phyloP scores from a whole-genome alignment of 139 green algal genomes.

The Pleodorina starrii region DNA sequence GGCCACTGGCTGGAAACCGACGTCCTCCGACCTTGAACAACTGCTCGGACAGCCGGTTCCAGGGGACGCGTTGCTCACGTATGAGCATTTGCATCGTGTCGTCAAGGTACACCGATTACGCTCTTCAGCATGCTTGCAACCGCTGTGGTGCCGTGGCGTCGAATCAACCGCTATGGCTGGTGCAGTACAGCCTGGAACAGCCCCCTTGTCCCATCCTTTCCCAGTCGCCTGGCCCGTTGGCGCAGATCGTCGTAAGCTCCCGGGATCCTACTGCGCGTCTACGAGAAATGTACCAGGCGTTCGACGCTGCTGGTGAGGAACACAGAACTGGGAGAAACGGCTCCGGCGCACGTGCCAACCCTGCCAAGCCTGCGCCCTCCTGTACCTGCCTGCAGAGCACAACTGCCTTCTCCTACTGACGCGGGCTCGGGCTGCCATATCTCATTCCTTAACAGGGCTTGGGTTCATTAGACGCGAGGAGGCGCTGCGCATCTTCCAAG shows the following conservation, averaged over 20 bases:
- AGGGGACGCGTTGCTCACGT: background rate
- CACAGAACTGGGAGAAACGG: too few relatives aligned
- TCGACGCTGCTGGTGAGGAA: background rate
- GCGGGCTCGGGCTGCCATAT: background rate
- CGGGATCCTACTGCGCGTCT: background rate
- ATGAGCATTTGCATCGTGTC: background rate
- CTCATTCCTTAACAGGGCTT: background rate
- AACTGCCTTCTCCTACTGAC: too few relatives aligned
- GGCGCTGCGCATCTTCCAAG: background rate
- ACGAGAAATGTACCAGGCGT: conserved; percentile 16
- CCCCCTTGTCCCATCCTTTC: background rate
- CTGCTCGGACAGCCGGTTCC: background rate
- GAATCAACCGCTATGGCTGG: too few relatives aligned
- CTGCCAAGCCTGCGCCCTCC: too few relatives aligned
- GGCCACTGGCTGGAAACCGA: background rate
- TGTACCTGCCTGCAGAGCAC: too few relatives aligned
- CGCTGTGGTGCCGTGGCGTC: too few relatives aligned
- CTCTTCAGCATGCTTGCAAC: background rate
- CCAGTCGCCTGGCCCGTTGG: too few relatives aligned
- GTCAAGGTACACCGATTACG: background rate
- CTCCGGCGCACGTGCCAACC: too few relatives aligned
- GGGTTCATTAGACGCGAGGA: conserved; percentile 35
- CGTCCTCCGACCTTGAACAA: background rate
- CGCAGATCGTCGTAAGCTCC: background rate
- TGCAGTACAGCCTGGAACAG: too few relatives aligned